Evolutionary conservation across 371 early-diverging fungal genomes (phyloP), one percentile per base, ranked within the genome.

Genomic region (Smittium culicis): DNA sequence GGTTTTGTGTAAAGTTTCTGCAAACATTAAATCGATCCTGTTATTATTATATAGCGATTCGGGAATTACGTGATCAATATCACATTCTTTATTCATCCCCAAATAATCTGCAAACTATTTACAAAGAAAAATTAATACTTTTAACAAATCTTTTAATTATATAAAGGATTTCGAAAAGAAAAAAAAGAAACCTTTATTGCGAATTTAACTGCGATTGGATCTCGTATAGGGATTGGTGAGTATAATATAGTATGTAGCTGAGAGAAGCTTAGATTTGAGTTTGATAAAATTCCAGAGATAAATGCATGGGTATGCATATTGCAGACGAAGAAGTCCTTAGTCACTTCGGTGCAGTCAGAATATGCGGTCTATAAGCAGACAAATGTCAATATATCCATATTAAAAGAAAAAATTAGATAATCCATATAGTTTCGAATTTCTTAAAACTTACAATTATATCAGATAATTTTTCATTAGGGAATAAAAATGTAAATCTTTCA

Each of bases 251-350:
- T 77, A 66, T 85, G 86, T 61, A 87, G 78, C 63, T 87, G 86
- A 25, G 81, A 78, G 3, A 89, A 64, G 2, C 81, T 72, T 74
- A 90, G 30, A 20, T 75, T 69, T 25, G 88, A 66, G 8, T 77
- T 61, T 66, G 92, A 86, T 33, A 94, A 79, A 2, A 73, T 54
- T 24, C 82, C 78, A 0, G 93, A 91, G 35, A 88, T 77, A 5
- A 61, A 80, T 74, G 85, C 88, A 71, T 82, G 83, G 68, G 79
- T 78, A 32, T 73, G 66, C 63, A 86, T 83, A 73, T 88, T 88
- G 77, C 92, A 91, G 68, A 92, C 70, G 69, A 89, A 89, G 73
- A 85, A 93, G 54, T 80, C 78, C 35, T 85, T 83, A 68, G 79
- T 81, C 27, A 91, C 71, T 11, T 77, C 80, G 25, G 89, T 82